Evolutionary conservation across 306 rosid species (phyloP).

Genomic region (Oxytropis ochrocephala): DNA sequence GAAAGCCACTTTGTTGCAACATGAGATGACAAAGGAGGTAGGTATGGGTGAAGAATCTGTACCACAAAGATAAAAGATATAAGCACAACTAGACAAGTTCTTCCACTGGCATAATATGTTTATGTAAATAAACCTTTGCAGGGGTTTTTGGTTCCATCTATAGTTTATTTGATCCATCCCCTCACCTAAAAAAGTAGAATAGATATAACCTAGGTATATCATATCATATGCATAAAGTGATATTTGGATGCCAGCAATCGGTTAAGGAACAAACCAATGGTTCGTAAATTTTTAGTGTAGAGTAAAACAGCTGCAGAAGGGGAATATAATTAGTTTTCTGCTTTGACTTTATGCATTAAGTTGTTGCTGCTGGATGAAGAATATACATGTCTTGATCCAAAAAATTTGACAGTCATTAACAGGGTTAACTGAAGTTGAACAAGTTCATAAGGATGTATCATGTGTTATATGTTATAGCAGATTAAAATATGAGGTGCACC

Average conservation of each 20-base stretch:
- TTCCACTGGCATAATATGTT: slow-evolving; percentile 32
- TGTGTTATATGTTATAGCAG: no score
- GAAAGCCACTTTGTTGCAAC: slow-evolving; percentile 82
- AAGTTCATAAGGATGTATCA: no score
- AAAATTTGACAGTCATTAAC: no score
- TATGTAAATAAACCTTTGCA: slow-evolving; percentile 32
- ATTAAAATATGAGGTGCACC: no score
- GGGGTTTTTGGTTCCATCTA: slow-evolving; percentile 8
- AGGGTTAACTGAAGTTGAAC: no score
- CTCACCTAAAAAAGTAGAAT: not conserved
- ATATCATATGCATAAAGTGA: not conserved
- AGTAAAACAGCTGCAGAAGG: not conserved
- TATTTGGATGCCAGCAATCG: not conserved
- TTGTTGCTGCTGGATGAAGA: not conserved
- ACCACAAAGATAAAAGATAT: not conserved
- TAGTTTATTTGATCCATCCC: slow-evolving; percentile 19
- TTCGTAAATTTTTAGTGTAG: slow-evolving; percentile 13
- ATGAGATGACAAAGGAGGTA: slow-evolving; percentile 55
- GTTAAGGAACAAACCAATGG: slow-evolving; percentile 8
- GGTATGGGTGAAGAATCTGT: not conserved
- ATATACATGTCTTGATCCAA: no score
- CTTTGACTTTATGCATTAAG: not conserved
- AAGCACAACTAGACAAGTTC: slow-evolving; percentile 33
- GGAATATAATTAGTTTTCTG: slow-evolving; percentile 6
- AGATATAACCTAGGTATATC: not conserved